phyloP scores from a whole-genome alignment of 305 asterid species.

The Fraxinus sp. region DNA sequence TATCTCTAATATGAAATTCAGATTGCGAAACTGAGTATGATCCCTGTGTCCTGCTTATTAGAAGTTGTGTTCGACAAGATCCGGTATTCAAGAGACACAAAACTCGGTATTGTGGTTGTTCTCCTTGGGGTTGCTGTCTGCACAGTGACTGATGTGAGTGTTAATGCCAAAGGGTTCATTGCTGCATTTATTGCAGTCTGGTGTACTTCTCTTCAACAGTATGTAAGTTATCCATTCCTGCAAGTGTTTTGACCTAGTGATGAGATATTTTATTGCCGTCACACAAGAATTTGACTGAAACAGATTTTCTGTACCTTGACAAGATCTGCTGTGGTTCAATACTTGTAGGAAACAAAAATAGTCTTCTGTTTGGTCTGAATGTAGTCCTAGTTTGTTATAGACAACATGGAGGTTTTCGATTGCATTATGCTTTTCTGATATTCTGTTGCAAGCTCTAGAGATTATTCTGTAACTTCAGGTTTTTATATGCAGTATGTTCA shows the following conservation, averaged over 20 bases:
- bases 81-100: slow-evolving; percentile 79
- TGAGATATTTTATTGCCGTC: background rate
- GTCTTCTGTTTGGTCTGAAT: background rate
- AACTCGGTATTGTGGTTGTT: slow-evolving; percentile 68
- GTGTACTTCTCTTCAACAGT: slow-evolving; percentile 81
- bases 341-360: background rate
- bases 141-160: slow-evolving; percentile 82
- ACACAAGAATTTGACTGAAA: background rate
- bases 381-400: background rate
- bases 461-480: slow-evolving; percentile 10
- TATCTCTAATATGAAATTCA: slow-evolving; percentile 35
- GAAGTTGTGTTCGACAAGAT: slow-evolving; percentile 71
- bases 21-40: slow-evolving; percentile 89
- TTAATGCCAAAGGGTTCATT: slow-evolving; percentile 68
- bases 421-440: background rate
- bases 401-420: background rate
- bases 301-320: background rate
- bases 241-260: background rate
- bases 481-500: slow-evolving; percentile 67
- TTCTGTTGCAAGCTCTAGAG: slow-evolving; percentile 12
- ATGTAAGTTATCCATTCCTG: slow-evolving; percentile 53
- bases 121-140: slow-evolving; percentile 87
- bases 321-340: background rate
- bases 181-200: slow-evolving; percentile 80
- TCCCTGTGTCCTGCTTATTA: slow-evolving; percentile 76